A percentile compares a stretch with the other conserved stretches of the same genome.
These are phyloP conservation scores for Penicillium dipodomyicola DNA, from an alignment of 495 filamentous ascomycete species.

Conservation along the genomic window DNA sequence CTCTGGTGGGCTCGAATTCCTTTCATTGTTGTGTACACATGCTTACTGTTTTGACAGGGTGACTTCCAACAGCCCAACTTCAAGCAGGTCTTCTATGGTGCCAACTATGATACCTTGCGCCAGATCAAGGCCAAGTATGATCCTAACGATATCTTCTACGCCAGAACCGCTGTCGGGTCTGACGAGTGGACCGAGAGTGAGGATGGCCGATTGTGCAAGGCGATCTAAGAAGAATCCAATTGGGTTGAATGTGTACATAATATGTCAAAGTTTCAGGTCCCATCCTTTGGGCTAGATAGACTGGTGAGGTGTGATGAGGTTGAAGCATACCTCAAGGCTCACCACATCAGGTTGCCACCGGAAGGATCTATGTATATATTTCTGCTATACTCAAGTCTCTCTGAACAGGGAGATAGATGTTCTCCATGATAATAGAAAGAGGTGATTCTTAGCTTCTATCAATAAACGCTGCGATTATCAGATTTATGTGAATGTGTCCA, in stretches of 20 bases:
- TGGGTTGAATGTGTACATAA: not conserved
- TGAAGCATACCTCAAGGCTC: not conserved
- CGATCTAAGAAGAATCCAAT: not conserved
- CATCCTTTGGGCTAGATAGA: not conserved
- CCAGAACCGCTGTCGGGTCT: conserved; percentile 56
- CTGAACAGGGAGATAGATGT: not conserved
- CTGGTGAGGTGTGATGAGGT: not conserved
- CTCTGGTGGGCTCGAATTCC: not conserved
- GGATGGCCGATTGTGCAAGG: conserved; percentile 28
- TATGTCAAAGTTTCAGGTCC: not conserved
- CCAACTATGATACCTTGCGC: conserved; percentile 38
- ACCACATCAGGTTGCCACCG: not conserved
- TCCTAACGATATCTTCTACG: conserved; percentile 59
- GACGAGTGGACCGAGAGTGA: conserved; percentile 49
- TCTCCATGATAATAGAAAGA: not conserved
- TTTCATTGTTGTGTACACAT: not conserved
- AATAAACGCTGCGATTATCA: no score
- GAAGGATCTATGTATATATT: not conserved
- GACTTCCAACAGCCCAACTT: conserved; percentile 52
- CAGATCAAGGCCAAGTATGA: conserved; percentile 52
- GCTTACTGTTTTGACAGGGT: conserved; percentile 11
- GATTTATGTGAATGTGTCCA: no score
- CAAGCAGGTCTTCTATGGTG: conserved; percentile 51
- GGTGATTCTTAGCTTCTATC: no score
- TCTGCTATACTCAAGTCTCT: not conserved